Evolutionary conservation across 139 green algal species (phyloP).

Genomic region (Pycnococcus provasolii): DNA sequence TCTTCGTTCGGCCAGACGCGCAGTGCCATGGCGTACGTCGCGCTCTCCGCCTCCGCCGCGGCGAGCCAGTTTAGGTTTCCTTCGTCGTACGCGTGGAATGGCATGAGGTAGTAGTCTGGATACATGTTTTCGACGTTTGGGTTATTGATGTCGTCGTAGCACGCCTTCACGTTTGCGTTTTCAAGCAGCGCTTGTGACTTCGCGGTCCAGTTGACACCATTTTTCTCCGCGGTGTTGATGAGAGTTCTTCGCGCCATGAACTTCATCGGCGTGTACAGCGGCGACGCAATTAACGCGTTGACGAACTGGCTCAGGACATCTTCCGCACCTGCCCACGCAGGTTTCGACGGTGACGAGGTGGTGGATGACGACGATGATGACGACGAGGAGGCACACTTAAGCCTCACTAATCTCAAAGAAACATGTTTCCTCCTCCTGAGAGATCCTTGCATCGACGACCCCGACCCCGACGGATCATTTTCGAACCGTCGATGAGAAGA

Average conservation of each 20-base stretch:
- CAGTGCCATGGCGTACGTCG: slow-evolving; percentile 29
- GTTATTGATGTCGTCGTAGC: slow-evolving; percentile 17
- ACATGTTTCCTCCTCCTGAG: too few relatives aligned
- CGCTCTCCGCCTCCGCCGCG: slow-evolving; percentile 21
- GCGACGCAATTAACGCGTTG: slow-evolving; percentile 2
- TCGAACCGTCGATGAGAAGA: too few relatives aligned
- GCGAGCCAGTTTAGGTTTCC: slow-evolving; percentile 39
- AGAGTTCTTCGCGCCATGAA: slow-evolving; percentile 21
- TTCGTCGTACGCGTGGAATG: slow-evolving; percentile 38
- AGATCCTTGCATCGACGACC: too few relatives aligned
- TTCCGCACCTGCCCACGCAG: slow-evolving; percentile 1
- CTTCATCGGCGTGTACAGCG: slow-evolving; percentile 15
- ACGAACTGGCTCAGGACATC: neutral
- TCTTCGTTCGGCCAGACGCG: slow-evolving; percentile 25
- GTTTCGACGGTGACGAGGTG: neutral
- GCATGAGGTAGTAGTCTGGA: slow-evolving; percentile 33
- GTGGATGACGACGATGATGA: too few relatives aligned
- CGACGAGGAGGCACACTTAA: too few relatives aligned
- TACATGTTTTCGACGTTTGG: slow-evolving; percentile 1
- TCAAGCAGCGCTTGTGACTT: slow-evolving; percentile 4
- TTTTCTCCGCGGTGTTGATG: slow-evolving; percentile 34
- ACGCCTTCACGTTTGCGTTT: neutral
- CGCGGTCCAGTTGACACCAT: slow-evolving; percentile 22
- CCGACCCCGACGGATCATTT: too few relatives aligned
- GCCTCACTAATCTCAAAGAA: too few relatives aligned